These are phyloP conservation scores for Penicillium sumatraense DNA, from an alignment of 2,329 filamentous ascomycete genomes.

Conservation along the genomic window DNA sequence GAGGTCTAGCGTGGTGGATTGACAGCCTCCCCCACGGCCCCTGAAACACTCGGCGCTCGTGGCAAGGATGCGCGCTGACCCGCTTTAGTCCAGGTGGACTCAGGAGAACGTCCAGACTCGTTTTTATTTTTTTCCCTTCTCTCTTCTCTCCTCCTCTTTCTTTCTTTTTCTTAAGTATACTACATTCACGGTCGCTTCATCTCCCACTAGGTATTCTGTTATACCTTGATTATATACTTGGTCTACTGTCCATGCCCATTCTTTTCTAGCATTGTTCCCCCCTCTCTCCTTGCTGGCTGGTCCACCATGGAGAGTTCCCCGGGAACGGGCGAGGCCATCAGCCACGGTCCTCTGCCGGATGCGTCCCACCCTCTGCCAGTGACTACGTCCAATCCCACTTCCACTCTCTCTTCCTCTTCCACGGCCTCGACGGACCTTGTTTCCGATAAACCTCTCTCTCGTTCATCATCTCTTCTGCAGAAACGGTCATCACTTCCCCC, in stretches of 20 bases:
- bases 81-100: conserved; percentile 13
- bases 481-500: conserved; percentile 40
- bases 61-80: conserved; percentile 22
- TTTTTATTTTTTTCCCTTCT: conserved; percentile 10
- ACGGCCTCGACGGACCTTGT: conserved; percentile 18
- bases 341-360: conserved; percentile 32
- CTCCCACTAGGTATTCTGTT: not conserved
- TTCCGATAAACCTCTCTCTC: conserved; percentile 21
- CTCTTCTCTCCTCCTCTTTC: conserved; percentile 1
- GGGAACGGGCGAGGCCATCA: conserved; percentile 31
- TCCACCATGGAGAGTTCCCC: conserved; percentile 39
- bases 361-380: conserved; percentile 30
- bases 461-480: conserved; percentile 24
- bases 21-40: conserved; percentile 9
- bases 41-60: conserved; percentile 22
- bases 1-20: not conserved
- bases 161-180: not conserved
- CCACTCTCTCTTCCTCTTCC: conserved; percentile 12
- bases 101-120: conserved; percentile 19
- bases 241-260: conserved; percentile 14
- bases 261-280: conserved; percentile 1
- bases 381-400: conserved; percentile 12
- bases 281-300: conserved; percentile 29
- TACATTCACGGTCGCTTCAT: not conserved
- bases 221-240: too few species aligned